Base-by-base conservation (phyloP, 148 eudicot genomes). In the Hydrangea macrophylla region DNA sequence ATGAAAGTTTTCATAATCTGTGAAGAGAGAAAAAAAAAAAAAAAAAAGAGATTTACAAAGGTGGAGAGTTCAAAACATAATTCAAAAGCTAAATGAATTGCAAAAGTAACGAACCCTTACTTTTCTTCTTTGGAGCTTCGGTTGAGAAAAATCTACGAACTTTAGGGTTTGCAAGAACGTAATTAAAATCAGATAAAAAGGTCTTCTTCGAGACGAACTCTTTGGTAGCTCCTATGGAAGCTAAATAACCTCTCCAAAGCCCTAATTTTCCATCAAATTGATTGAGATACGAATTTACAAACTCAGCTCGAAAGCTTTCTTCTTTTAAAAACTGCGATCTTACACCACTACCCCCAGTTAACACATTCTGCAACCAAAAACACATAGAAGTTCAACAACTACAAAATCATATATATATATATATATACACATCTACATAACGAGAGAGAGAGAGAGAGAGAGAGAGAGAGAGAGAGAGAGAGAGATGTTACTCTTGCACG, bases 1-100 rank as follows among this genome's bases (percentile, higher is more conserved):
- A 65, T 72, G 69, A 78, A 80, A 83, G 63, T 83, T 80, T 63
- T 80, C 84, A 67, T 80, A 83, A 50, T 80, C 87, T 83, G 56
- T 58, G n/a, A 75, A 63, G 26, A 67, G 39, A 23, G 20, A 55
- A 58, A n/a, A 58, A 51, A 23, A n/a, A n/a, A n/a, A n/a, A 58
- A 45, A 36, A 65, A 60, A 2, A 11, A 36, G 39, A 55, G 0
- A 30, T 10, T n/a, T 33, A 51, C 51, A 65, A 18, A 48, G 6
- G 48, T 11, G 17, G 0, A 42, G 1, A 42, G 17, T 42, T 11
- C 3, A 11, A 15, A 42, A 11, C 48, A 15, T 10, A 42, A 42
- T 9, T 1, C 8, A 42, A 42, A 3, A 42, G 12, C 12, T 15
- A 7, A 1, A 9, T 6, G 17, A 6, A 62, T 32, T 0, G 37